phyloP scores from a whole-genome alignment of 129 eudicot species.

The Oenanthe sinensis region DNA sequence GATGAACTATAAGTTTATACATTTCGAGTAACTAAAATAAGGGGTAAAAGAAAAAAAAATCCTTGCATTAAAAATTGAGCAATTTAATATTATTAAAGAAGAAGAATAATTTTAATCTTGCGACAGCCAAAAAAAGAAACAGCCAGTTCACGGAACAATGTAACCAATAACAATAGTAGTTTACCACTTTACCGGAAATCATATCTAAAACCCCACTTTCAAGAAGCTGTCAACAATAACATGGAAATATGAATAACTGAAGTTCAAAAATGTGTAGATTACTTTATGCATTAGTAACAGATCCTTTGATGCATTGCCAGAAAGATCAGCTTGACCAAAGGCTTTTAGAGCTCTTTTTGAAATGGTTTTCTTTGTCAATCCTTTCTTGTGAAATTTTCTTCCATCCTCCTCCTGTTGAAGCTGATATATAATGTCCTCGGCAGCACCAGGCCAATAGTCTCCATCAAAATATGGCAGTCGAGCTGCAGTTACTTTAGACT shows the following conservation, averaged over 20 bases:
- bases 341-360: conserved; percentile 79
- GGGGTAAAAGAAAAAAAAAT: neutral
- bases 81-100: neutral
- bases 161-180: neutral
- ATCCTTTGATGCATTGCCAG: conserved; percentile 89
- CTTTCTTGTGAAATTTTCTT: conserved; percentile 62
- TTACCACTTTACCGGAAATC: neutral
- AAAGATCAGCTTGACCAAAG: conserved; percentile 79
- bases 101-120: neutral
- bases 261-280: conserved; percentile 3
- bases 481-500: conserved; percentile 89
- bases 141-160: neutral
- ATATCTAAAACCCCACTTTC: neutral
- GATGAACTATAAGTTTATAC: neutral
- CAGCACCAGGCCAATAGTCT: conserved; percentile 99
- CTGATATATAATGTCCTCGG: conserved; percentile 82
- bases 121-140: neutral
- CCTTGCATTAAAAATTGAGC: neutral
- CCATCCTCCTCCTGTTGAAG: conserved; percentile 84
- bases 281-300: conserved; percentile 80
- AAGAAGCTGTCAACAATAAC: neutral
- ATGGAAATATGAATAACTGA: neutral
- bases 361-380: conserved; percentile 46
- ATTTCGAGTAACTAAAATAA: neutral
- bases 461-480: conserved; percentile 96